Conservation (phyloP, 352 stramenopile genomes). For the Globisporangium barbulae region DNA sequence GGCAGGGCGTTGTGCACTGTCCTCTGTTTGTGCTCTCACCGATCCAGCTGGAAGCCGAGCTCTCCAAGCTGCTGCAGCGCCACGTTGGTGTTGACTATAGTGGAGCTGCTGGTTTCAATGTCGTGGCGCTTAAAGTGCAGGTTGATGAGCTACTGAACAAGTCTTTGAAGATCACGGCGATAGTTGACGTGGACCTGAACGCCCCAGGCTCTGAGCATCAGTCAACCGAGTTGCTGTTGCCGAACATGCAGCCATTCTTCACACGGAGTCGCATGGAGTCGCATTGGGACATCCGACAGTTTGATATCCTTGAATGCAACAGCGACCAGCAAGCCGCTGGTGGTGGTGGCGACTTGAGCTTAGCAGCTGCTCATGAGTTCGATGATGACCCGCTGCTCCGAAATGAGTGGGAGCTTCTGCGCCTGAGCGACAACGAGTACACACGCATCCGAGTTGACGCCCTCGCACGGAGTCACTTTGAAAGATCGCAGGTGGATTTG, state of each 20-base stretch:
- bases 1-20: constrained; percentile 24
- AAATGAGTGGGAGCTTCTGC: constrained; percentile 40
- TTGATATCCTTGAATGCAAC: constrained; percentile 13
- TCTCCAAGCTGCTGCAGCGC: constrained; percentile 25
- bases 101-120: constrained; percentile 3
- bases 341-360: not conserved
- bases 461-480: constrained; percentile 33
- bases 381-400: constrained; percentile 32
- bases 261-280: not conserved
- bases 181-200: not conserved
- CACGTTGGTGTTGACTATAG: constrained; percentile 1
- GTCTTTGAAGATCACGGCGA: not conserved
- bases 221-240: not conserved
- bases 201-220: not conserved
- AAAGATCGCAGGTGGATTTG: constrained; percentile 35
- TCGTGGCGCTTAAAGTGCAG: constrained; percentile 16
- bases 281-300: constrained; percentile 19
- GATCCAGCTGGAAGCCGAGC: constrained; percentile 27
- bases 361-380: constrained; percentile 4
- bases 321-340: not conserved
- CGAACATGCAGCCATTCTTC: constrained; percentile 3
- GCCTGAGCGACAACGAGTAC: constrained; percentile 32
- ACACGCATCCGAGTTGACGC: constrained; percentile 30
- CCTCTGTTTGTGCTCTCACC: constrained; percentile 34
- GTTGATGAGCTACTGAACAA: constrained; percentile 18